phyloP scores from a whole-genome alignment of 352 stramenopile species.

The Achlya hypogyna region DNA sequence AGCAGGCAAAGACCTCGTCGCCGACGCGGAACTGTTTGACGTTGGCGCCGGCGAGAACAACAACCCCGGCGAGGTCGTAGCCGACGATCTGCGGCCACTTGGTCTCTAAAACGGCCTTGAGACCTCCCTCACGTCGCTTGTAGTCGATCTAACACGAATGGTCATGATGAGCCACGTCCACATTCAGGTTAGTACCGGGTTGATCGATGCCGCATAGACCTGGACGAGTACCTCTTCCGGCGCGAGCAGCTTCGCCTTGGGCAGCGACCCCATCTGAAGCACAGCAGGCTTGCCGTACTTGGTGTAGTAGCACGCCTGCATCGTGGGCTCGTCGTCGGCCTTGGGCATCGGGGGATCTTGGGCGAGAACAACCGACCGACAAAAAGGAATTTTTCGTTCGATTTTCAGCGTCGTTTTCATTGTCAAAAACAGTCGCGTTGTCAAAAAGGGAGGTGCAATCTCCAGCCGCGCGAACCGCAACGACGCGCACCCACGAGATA shows the following conservation, averaged over 20 bases:
- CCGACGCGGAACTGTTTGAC: conserved; percentile 48
- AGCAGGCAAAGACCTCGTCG: conserved; percentile 65
- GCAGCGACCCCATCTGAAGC: conserved; percentile 47
- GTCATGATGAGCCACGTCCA: not conserved
- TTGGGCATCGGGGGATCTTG: not conserved
- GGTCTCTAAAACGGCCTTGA: conserved; percentile 49
- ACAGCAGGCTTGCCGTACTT: conserved; percentile 55
- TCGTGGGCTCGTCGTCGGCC: conserved; percentile 15
- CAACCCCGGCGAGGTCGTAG: conserved; percentile 61
- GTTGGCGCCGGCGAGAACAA: conserved; percentile 38
- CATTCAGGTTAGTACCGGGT: conserved; percentile 35
- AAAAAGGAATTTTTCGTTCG: not conserved
- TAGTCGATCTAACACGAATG: conserved; percentile 65
- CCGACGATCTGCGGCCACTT: conserved; percentile 50
- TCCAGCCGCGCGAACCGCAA: not conserved
- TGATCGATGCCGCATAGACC: conserved; percentile 49
- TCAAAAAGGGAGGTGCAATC: not conserved
- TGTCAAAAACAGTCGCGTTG: not conserved
- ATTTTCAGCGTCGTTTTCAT: not conserved
- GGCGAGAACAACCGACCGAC: not conserved
- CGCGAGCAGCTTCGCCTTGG: conserved; percentile 36
- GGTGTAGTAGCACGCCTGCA: conserved; percentile 72
- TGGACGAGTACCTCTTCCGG: conserved; percentile 52
- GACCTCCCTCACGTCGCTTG: conserved; percentile 58
- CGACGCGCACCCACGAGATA: not conserved